phyloP scores from a whole-genome alignment of 2,329 filamentous ascomycete species.

The Aspergillus latus region DNA sequence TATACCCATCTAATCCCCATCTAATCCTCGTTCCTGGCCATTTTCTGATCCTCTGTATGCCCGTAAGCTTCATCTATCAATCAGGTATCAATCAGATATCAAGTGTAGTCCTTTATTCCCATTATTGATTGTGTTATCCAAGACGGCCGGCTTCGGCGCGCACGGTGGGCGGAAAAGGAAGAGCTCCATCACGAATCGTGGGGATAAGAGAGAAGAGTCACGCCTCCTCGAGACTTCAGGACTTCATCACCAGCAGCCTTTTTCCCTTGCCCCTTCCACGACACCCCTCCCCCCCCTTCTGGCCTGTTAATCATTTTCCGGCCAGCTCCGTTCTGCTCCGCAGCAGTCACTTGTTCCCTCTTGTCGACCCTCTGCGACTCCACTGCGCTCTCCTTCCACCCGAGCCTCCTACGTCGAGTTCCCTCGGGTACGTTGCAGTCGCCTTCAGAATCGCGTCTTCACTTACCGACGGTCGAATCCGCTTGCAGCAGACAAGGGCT shows the following conservation, averaged over 20 bases:
- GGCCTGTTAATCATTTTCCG: conserved; percentile 19
- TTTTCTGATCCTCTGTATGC: neutral
- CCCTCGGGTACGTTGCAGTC: conserved; percentile 31
- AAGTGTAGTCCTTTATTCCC: neutral
- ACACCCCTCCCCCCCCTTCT: neutral
- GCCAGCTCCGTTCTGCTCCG: conserved; percentile 26
- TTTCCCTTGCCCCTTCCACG: conserved; percentile 10
- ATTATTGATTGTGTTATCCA: conserved; percentile 12
- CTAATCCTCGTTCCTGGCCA: conserved; percentile 15
- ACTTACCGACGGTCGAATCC: conserved; percentile 17
- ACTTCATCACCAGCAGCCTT: conserved; percentile 1
- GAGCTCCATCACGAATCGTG: conserved; percentile 19
- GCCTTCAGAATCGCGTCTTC: conserved; percentile 9
- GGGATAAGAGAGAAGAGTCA: conserved; percentile 20
- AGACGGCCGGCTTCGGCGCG: conserved; percentile 30
- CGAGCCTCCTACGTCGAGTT: conserved; percentile 26
- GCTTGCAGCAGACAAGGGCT: conserved; percentile 10
- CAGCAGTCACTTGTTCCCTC: conserved; percentile 8
- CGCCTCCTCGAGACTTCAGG: conserved; percentile 1
- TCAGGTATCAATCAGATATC: neutral
- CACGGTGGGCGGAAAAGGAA: conserved; percentile 25
- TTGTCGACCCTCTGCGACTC: conserved; percentile 24
- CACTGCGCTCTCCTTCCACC: conserved; percentile 37
- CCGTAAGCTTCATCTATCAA: neutral
- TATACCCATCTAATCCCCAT: too few species aligned